Base-by-base conservation (phyloP, 2,329 filamentous ascomycete genomes). In the Neofusicoccum umdonicola region DNA sequence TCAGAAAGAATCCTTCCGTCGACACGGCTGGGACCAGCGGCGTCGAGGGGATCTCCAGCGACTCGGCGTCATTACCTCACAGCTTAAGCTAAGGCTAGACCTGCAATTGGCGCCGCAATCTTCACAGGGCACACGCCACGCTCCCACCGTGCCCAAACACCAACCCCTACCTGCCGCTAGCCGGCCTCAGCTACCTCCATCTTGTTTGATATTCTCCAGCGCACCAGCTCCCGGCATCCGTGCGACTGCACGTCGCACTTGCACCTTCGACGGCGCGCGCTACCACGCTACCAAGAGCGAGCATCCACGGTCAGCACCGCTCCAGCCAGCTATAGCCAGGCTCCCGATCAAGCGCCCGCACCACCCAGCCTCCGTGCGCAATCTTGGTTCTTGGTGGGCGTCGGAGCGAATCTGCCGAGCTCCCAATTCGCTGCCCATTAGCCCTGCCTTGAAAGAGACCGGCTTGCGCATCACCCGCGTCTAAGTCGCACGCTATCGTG, bases 381-480 rank as follows among this genome's bases (percentile, higher is more conserved):
- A 60, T 60, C 56, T 60, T 60, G 56, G 56, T 37, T 41, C 37
- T 42, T 39, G 27, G 63, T 61, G 45, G 27, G 45, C 52, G 60
- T 48, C 74, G 73, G 74, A 72, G 73, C 71, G 71, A 72, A 76
- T 74, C 73, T 77, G 74, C 76, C 76, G 75, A 76, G 71, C 47
- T 41, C 56, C 62, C 61, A 50, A 73, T 72, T 76, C 72, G 70
- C 64, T 70, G 72, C 73, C 71, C 73, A 68, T 71, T 72, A 70
- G 52, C 57, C 62, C 41, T 71, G 72, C 69, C 37, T 69, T 57
- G 73, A 75, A 75, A 57, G 71, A 75, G 64, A 74, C 76, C 76
- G 74, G 76, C 73, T 73, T 81, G 80, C 77, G 80, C 77, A 81
- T 82, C 79, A 81, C 77, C 79, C 79, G 78, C 77, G 70, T 76